Base-by-base conservation (phyloP, 1,284 basidiomycete species). In the Leccinum angustisporum region DNA sequence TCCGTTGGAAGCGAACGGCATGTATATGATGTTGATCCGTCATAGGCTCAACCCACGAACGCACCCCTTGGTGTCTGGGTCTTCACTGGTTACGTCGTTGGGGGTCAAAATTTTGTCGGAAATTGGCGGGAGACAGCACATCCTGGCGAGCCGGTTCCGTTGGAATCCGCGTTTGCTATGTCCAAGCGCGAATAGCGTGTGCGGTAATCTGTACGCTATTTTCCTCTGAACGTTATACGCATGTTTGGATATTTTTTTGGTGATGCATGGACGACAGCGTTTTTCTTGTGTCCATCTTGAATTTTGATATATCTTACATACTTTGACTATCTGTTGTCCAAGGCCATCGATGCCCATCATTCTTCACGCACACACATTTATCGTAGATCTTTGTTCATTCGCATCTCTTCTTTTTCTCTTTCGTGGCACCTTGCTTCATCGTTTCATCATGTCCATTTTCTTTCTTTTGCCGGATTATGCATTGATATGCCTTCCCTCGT, bases 61-160 rank as follows among this genome's bases (percentile, higher is more conserved):
- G 16, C 63, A 36, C 25, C 54, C 4, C 66, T 73, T 11, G 83
- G 82, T 52, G 70, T 78, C 10, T 79, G 81, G 70, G 80, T 91
- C 56, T 86, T 91, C 67, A 87, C 85, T 38, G 89, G 89, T 3
- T 91, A 90, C 69, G 64, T 91, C 52, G 79, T 86, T 13, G 87
- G 84, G 0, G 82, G 81, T 13, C 76, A 81, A 64, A 88, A 83
- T 61, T 83, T 91, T 65, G 86, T 89, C 13, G 90, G 89, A 8
- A 86, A 83, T 59, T 91, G 89, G 89, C 79, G 31, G 31, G 8
- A 30, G 30, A 65, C 68, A 7, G 55, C 66, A 5, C 81, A 83
- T 56, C 76, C 78, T 1, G 68, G 74, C 7, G 66, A 72, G 46
- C 80, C 80, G 27, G 71, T 74, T 4, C 81, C 77, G 48, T 82